Conservation (phyloP, 495 filamentous ascomycete species). For the Melanomma pulvis-pyrius region DNA sequence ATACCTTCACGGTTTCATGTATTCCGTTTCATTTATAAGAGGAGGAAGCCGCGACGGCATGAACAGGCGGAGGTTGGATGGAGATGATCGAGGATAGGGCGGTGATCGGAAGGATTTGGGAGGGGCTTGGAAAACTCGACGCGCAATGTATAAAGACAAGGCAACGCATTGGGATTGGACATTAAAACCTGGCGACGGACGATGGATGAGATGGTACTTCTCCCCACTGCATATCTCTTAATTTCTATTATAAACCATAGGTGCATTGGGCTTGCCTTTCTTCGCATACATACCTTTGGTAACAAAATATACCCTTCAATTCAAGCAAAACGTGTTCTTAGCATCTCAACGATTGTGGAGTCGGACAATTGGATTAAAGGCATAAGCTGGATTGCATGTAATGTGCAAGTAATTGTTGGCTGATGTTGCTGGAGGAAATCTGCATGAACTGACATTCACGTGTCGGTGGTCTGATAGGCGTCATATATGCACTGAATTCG, state of each 20-base stretch:
- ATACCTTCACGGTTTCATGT: not conserved
- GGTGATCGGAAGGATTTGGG: not conserved
- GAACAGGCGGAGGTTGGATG: not conserved
- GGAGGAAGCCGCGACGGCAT: not conserved
- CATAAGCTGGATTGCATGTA: too few relatives aligned
- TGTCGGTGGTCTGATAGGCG: conserved; percentile 16
- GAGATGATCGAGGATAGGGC: not conserved
- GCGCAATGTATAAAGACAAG: not conserved
- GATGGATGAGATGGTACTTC: not conserved
- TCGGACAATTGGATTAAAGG: too few relatives aligned
- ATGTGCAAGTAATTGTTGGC: not conserved
- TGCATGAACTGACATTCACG: conserved; percentile 18
- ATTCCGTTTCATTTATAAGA: not conserved
- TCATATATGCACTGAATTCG: not conserved
- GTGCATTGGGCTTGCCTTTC: not conserved
- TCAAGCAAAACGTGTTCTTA: not conserved
- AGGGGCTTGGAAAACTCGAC: not conserved
- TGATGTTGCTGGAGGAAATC: not conserved
- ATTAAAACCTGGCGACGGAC: conserved; percentile 3
- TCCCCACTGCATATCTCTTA: conserved; percentile 12
- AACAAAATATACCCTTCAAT: not conserved
- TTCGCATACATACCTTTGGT: not conserved
- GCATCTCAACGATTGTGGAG: too few relatives aligned
- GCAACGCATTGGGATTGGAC: not conserved
- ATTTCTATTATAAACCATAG: conserved; percentile 25